phyloP scores from a whole-genome alignment of 192 early-diverging fungal genomes.

The Funneliformis mosseae region DNA sequence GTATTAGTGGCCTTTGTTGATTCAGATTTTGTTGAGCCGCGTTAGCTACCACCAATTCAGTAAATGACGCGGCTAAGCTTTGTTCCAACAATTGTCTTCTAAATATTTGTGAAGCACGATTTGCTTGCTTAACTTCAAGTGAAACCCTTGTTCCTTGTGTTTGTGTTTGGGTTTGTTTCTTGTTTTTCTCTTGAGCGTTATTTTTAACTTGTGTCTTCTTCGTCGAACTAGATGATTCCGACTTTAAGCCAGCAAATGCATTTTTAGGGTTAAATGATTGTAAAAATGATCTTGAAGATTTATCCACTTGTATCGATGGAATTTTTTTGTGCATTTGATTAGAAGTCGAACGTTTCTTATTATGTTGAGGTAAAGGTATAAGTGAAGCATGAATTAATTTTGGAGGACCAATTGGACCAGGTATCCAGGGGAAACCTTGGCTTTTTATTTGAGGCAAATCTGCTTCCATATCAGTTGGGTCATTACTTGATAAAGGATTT shows the following conservation, averaged over 20 bases:
- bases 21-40: not conserved
- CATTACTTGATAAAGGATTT: constrained; percentile 1
- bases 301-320: not conserved
- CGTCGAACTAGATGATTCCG: not conserved
- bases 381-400: constrained; percentile 18
- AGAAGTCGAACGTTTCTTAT: not conserved
- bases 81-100: constrained; percentile 15
- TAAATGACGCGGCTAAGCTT: constrained; percentile 10
- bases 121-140: not conserved
- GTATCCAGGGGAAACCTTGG: not conserved
- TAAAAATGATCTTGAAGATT: not conserved
- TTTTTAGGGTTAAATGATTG: not conserved
- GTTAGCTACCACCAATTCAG: not conserved
- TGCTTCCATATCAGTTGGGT: constrained; percentile 25
- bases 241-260: not conserved
- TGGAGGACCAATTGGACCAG: not conserved
- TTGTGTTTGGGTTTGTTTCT: too few relatives aligned
- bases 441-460: not conserved
- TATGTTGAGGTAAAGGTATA: not conserved
- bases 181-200: not conserved
- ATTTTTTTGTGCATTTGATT: too few relatives aligned
- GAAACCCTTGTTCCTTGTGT: not conserved
- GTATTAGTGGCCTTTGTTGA: not conserved
- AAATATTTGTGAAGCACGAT: constrained; percentile 24
- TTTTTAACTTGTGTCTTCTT: not conserved